phyloP scores from a whole-genome alignment of 139 green algal species.

The Auxenochlorella pyrenoidosa region DNA sequence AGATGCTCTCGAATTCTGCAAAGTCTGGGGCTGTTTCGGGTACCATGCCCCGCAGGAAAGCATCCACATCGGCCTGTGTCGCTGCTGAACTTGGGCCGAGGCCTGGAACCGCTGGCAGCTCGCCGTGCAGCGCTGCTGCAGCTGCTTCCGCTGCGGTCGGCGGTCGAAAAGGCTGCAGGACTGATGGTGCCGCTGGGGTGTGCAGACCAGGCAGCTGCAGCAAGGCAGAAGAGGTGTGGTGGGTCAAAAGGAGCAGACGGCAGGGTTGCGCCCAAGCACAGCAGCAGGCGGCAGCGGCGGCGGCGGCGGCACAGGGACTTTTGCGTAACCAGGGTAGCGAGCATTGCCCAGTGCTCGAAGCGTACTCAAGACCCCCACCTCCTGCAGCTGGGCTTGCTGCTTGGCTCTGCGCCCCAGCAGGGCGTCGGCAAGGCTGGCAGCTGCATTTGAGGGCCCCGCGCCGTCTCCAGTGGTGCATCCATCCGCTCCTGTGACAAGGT shows the following conservation, averaged over 20 bases:
- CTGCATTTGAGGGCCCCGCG: conserved; percentile 78
- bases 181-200: not conserved
- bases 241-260: too few species aligned
- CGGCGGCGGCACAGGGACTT: not conserved
- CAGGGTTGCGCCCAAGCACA: too few species aligned
- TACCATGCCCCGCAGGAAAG: conserved; percentile 27
- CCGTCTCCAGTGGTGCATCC: conserved; percentile 71
- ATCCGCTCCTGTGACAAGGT: conserved; percentile 84
- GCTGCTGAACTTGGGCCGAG: conserved; percentile 11
- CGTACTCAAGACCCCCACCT: conserved; percentile 21
- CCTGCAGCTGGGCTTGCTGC: conserved; percentile 71
- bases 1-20: conserved; percentile 55
- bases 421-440: conserved; percentile 77
- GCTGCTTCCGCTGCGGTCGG: conserved; percentile 36
- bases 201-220: conserved; percentile 36
- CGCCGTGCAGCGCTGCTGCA: conserved; percentile 19
- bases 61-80: conserved; percentile 20
- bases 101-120: conserved; percentile 39
- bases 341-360: not conserved
- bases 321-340: not conserved
- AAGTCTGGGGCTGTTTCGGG: not conserved
- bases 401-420: conserved; percentile 79
- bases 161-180: conserved; percentile 3
- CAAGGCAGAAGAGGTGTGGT: not conserved
- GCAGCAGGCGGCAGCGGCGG: not conserved